A percentile compares a stretch with the other conserved stretches of the same genome.
Conservation (phyloP, 169 alveolate genomes). For the Plasmodium fragile region DNA sequence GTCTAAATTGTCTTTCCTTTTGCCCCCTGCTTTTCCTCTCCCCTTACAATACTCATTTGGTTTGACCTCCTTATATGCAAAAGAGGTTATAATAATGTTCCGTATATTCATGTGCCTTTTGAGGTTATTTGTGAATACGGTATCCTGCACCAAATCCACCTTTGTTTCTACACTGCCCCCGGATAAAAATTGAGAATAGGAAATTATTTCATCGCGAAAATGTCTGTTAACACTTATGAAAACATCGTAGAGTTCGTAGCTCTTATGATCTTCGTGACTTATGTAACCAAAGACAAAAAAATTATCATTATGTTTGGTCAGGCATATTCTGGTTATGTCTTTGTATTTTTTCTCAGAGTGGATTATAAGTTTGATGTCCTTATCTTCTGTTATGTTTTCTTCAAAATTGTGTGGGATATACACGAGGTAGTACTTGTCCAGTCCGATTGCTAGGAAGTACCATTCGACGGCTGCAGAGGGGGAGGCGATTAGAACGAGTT, state of each 20-base stretch:
- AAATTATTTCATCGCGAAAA: conserved; percentile 63
- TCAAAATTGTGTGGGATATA: conserved; percentile 71
- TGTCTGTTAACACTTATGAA: conserved; percentile 69
- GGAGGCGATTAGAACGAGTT: neutral
- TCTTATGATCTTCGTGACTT: conserved; percentile 5
- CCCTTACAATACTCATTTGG: neutral
- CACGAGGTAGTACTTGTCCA: conserved; percentile 34
- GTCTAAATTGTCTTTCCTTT: conserved; percentile 16
- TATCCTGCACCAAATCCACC: conserved; percentile 68
- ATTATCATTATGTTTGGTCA: conserved; percentile 51
- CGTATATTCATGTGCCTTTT: conserved; percentile 46
- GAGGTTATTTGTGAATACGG: conserved; percentile 35
- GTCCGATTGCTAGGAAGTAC: conserved; percentile 63
- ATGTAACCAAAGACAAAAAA: conserved; percentile 63
- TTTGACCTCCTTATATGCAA: conserved; percentile 53
- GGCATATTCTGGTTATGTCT: conserved; percentile 72
- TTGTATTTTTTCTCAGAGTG: conserved; percentile 25
- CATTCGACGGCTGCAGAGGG: conserved; percentile 31
- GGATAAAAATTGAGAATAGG: conserved; percentile 61
- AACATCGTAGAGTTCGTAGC: conserved; percentile 56
- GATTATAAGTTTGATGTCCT: conserved; percentile 25
- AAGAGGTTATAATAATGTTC: conserved; percentile 60
- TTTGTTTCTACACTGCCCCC: conserved; percentile 26
- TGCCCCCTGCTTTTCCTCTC: neutral
- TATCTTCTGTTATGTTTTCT: conserved; percentile 57